A percentile compares a stretch with the other conserved stretches of the same genome.
Evolutionary conservation across 352 stramenopile species (phyloP).

Genomic region (Phytophthora fragariae): DNA sequence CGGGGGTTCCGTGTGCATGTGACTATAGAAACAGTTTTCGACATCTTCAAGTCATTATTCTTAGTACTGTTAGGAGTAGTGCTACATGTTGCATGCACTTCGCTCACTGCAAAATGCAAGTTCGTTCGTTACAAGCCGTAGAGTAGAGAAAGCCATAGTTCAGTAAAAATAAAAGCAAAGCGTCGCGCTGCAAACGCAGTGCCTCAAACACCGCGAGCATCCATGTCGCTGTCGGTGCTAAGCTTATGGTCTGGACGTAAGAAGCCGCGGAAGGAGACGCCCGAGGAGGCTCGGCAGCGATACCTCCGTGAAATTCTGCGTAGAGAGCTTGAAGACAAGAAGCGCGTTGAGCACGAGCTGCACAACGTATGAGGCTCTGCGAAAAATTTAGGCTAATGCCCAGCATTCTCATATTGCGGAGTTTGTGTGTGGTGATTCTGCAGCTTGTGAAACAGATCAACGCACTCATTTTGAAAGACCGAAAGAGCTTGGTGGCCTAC

Average conservation of each 20-base stretch:
- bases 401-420: not conserved
- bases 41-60: conserved; percentile 36
- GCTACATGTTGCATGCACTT: not conserved
- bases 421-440: not conserved
- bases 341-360: conserved; percentile 49
- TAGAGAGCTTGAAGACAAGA: conserved; percentile 48
- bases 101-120: not conserved
- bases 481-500: conserved; percentile 54
- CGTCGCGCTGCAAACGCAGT: not conserved
- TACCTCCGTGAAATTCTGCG: conserved; percentile 53
- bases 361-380: conserved; percentile 35
- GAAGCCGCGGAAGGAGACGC: conserved; percentile 42
- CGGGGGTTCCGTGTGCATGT: conserved; percentile 56
- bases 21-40: conserved; percentile 79
- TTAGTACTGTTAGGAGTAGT: not conserved
- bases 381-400: not conserved
- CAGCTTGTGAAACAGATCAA: conserved; percentile 82
- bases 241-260: conserved; percentile 27
- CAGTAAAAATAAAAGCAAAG: not conserved
- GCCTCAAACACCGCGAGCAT: not conserved
- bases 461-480: conserved; percentile 65
- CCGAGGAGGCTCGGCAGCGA: conserved; percentile 47
- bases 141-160: not conserved
- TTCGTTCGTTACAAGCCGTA: not conserved
- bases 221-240: conserved; percentile 9